Percentiles rank a stretch among this genome's conserved stretches.
phyloP scores from a whole-genome alignment of 2,329 filamentous ascomycete species.

The Talaromyces sp. region DNA sequence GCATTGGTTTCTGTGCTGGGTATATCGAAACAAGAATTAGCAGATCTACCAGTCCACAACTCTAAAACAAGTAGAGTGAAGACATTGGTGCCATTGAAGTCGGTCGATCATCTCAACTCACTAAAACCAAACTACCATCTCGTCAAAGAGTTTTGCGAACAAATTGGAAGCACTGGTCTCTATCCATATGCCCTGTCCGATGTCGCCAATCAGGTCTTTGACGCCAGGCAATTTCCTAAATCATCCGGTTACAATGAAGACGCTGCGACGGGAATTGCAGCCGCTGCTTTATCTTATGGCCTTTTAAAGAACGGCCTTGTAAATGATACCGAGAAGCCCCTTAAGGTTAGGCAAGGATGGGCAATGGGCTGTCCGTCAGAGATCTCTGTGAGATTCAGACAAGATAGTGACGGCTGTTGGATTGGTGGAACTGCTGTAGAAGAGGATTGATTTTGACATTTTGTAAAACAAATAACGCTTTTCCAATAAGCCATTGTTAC shows the following conservation, averaged over 20 bases:
- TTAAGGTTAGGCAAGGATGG: not conserved
- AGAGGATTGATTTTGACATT: not conserved
- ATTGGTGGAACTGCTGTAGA: slow-evolving; percentile 3
- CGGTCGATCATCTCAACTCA: not conserved
- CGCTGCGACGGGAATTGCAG: slow-evolving; percentile 2
- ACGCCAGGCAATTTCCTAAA: slow-evolving; percentile 12
- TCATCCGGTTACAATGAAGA: slow-evolving; percentile 12
- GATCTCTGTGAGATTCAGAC: not conserved
- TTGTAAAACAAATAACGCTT: not conserved
- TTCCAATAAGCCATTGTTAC: too few species aligned
- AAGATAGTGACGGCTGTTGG: slow-evolving; percentile 11
- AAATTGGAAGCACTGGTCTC: not conserved
- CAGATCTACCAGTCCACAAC: not conserved
- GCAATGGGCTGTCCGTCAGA: slow-evolving; percentile 1
- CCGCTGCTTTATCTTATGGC: slow-evolving; percentile 10
- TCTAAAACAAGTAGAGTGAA: not conserved
- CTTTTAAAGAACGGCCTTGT: slow-evolving; percentile 1
- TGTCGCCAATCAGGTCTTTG: slow-evolving; percentile 6
- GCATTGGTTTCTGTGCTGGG: not conserved
- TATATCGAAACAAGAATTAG: not conserved
- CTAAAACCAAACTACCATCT: not conserved
- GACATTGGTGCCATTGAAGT: not conserved
- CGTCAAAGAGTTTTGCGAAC: not conserved
- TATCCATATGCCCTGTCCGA: slow-evolving; percentile 4
- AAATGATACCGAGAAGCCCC: not conserved